Conservation (phyloP, 176 grass and related monocot species). For the Lolium perenne region DNA sequence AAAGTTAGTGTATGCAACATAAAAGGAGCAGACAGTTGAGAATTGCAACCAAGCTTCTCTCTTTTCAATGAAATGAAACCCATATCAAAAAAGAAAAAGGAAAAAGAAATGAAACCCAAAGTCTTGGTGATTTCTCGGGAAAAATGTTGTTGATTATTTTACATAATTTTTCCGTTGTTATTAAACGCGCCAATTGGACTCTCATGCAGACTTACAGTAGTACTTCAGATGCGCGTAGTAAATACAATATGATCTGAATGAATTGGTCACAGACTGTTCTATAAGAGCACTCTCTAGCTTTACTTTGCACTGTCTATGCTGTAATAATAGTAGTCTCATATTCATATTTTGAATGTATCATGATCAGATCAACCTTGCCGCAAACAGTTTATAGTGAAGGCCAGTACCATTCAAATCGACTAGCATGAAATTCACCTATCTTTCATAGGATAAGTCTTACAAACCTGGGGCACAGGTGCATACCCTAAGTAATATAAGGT, state of each 20-base stretch:
- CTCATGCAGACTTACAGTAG: not conserved
- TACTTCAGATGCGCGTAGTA: not conserved
- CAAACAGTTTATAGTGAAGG: too few relatives aligned
- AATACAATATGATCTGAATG: not conserved
- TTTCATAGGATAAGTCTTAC: not conserved
- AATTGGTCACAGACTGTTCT: not conserved
- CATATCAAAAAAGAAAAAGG: too few relatives aligned
- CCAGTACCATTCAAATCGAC: too few relatives aligned
- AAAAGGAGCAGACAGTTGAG: not conserved
- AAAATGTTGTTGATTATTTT: not conserved
- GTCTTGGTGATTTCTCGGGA: not conserved
- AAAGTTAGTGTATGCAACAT: not conserved
- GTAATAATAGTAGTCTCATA: not conserved
- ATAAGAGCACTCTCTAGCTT: not conserved
- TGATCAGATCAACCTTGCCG: not conserved
- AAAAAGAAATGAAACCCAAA: too few relatives aligned
- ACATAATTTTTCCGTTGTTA: too few relatives aligned
- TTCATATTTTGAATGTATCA: not conserved
- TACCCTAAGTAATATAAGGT: not conserved
- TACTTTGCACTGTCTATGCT: not conserved
- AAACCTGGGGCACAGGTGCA: not conserved
- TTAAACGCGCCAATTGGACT: not conserved
- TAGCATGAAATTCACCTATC: not conserved
- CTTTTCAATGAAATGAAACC: too few relatives aligned
- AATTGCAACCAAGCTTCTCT: not conserved